Percentiles rank a stretch among this genome's conserved stretches.
phyloP scores from a whole-genome alignment of 1,284 basidiomycete species.

The Kwoniella shivajii region DNA sequence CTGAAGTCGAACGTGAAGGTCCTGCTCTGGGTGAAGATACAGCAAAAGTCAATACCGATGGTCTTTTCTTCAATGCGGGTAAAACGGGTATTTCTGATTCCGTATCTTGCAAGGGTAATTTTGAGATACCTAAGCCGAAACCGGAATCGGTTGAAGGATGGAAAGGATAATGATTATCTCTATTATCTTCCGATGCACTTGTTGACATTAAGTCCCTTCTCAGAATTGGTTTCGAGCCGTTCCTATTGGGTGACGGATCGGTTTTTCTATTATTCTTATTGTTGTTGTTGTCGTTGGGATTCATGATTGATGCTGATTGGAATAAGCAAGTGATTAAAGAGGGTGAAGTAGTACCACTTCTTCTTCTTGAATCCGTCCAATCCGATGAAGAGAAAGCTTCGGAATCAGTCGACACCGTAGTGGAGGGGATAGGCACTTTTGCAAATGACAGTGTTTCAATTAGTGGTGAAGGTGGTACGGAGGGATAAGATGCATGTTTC shows the following conservation, averaged over 20 bases:
- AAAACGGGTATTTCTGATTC: not conserved
- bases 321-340: constrained; percentile 18
- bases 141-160: constrained; percentile 1
- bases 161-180: not conserved
- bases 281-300: not conserved
- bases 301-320: not conserved
- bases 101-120: not conserved
- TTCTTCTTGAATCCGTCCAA: not conserved
- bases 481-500: constrained; percentile 1
- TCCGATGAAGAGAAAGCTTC: constrained; percentile 15
- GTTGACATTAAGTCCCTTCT: constrained; percentile 19
- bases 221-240: constrained; percentile 12
- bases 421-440: constrained; percentile 11
- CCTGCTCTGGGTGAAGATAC: constrained; percentile 7
- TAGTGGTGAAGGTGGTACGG: constrained; percentile 6
- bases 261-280: not conserved
- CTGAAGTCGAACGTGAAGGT: not conserved
- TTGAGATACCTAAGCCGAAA: constrained; percentile 13
- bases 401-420: constrained; percentile 18
- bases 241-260: not conserved
- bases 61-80: constrained; percentile 12
- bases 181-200: constrained; percentile 14
- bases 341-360: constrained; percentile 16
- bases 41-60: constrained; percentile 18
- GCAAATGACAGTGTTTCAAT: constrained; percentile 14